Conservation (phyloP, 2,329 filamentous ascomycete genomes). For the Cryphonectria radicalis region DNA sequence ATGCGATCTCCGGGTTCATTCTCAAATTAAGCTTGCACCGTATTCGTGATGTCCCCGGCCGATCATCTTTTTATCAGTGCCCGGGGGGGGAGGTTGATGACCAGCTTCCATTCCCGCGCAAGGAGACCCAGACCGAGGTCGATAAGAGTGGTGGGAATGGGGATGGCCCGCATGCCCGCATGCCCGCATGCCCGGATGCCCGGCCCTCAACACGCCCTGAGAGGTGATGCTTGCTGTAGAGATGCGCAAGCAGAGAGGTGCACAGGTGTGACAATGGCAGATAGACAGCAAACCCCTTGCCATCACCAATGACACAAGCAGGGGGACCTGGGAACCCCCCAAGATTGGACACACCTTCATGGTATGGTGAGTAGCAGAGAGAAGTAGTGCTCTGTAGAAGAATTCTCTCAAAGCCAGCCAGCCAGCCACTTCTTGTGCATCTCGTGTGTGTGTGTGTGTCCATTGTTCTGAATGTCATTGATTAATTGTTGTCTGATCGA, state of each 20-base stretch:
- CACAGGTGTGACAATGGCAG: neutral
- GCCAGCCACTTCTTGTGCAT: too few relatives aligned
- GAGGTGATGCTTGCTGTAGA: neutral
- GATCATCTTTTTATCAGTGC: neutral
- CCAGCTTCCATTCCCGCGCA: neutral
- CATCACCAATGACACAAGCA: conserved; percentile 1
- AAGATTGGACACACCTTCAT: neutral
- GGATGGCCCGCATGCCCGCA: neutral
- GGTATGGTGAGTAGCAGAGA: neutral
- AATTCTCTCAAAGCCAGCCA: neutral
- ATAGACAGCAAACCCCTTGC: neutral
- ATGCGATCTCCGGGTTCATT: neutral
- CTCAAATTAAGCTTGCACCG: neutral
- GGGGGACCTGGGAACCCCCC: neutral
- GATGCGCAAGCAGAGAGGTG: neutral
- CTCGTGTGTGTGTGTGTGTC: neutral
- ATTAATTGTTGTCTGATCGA: neutral
- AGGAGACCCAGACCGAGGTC: neutral
- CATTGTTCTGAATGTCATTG: neutral
- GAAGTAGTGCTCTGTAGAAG: neutral
- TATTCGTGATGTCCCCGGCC: neutral
- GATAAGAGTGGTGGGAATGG: conserved; percentile 1
- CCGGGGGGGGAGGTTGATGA: neutral
- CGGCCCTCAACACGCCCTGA: neutral
- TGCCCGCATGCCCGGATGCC: neutral